Base-by-base conservation (phyloP, 345 rosid species). In the Cardamine resedifolia region DNA sequence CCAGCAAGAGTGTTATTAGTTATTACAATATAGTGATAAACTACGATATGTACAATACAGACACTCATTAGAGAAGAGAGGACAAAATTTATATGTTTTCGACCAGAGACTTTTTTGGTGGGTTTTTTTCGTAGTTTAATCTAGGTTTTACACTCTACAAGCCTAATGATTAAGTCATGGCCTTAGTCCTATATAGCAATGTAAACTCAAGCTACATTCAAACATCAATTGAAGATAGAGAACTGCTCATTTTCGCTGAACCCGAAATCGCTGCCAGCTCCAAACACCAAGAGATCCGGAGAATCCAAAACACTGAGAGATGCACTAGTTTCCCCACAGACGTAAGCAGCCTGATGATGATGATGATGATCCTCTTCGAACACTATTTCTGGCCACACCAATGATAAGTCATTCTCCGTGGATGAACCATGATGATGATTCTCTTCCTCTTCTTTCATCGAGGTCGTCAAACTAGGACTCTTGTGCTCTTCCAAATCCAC, bases 401-500 rank as follows among this genome's bases (percentile, higher is more conserved):
- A 27, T 53, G 68, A 58, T 23, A 76, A 70, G 45, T 76, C 71
- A 45, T 31, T 56, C n/a, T 14, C 65, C 4, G 20, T 69, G 56
- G 79, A 39, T 5, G 64, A 53, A 45, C 61, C 71, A 64, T 64
- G 44, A 18, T 41, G 65, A 55, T 70, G 66, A 48, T 57, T 69
- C 18, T 48, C 67, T 36, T 64, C 68, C 15, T 76, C 79, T 9
- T 47, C 53, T 47, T 76, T 70, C 75, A 64, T 69, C 1, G 69
- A 56, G n/a, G 67, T 64, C 2, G 58, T 34, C 12, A 53, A 45
- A 63, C 75, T 69, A 61, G 59, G 52, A 67, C 70, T 63, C 70
- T 76, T 45, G 65, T 44, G 50, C 58, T 76, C 75, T 36, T 76
- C 66, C 2, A 61, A 70, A 28, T 76, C 79, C 21, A 63, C 23